Percentiles rank a stretch among this genome's conserved stretches.
These are phyloP conservation scores for Phytopythium kandeliae DNA, from an alignment of 352 stramenopile genomes.

Conservation along the genomic window DNA sequence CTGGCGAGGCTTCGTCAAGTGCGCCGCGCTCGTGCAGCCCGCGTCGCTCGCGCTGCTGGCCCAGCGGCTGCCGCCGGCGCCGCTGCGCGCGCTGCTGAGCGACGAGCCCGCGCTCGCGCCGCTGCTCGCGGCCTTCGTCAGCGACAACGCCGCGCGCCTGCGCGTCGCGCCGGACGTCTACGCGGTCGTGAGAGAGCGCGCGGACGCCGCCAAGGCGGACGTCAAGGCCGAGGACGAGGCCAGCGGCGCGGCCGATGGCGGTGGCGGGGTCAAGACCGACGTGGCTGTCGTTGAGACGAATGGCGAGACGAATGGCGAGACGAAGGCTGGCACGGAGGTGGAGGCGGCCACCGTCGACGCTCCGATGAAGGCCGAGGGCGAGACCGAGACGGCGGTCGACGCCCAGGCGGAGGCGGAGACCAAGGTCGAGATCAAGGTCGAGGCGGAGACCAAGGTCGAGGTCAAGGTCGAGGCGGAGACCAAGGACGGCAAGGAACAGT, in stretches of 20 bases:
- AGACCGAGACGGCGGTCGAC: too few relatives aligned
- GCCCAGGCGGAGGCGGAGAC: too few relatives aligned
- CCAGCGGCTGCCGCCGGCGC: constrained; percentile 36
- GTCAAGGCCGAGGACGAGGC: background rate
- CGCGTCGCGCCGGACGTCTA: constrained; percentile 11
- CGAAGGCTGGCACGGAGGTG: too few relatives aligned
- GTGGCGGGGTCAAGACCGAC: too few relatives aligned
- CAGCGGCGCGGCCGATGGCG: too few relatives aligned
- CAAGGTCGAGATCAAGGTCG: background rate
- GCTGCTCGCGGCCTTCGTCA: constrained; percentile 37
- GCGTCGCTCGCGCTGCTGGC: constrained; percentile 67
- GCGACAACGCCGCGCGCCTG: constrained; percentile 7
- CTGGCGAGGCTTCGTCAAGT: constrained; percentile 82
- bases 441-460: background rate
- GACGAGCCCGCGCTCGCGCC: constrained; percentile 54
- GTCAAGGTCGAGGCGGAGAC: background rate
- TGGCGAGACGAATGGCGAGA: too few relatives aligned
- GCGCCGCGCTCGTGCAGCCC: constrained; percentile 62
- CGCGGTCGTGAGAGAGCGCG: constrained; percentile 8
- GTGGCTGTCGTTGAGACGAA: too few relatives aligned
- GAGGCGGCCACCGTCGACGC: too few relatives aligned
- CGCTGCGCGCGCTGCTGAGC: constrained; percentile 42
- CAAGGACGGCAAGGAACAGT: background rate
- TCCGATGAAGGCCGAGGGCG: too few relatives aligned
- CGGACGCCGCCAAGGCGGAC: background rate